Evolutionary conservation across 164 flowering plant species (phyloP), one percentile per base, ranked within the genome.

Genomic region (Annona cherimola): DNA sequence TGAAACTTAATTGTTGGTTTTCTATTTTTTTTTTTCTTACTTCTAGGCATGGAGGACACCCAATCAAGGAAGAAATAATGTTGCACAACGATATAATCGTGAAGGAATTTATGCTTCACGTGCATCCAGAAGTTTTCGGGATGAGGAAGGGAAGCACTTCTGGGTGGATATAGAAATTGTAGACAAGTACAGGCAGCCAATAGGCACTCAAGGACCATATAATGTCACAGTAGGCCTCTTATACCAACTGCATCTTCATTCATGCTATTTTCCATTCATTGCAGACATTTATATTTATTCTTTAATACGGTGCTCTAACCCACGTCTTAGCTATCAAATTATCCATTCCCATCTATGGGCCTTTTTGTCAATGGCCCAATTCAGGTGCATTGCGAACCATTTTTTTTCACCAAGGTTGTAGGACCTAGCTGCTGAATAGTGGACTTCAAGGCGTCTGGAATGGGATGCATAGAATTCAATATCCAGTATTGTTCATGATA

Each of bases 81-180:
- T 81, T 68, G 98, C 97, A 64, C 70, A 61, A 67, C 89, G 90
- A 14, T 67, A 84, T 72, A 80, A 84, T 54, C 91, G 97, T 43
- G 89, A 93, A 83, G 99, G 98, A 8, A 74, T 96, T 42, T 86
- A 73, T 76, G 81, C 89, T 39, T 77, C 87, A 39, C 96, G 76
- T 66, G 76, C 96, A 60, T 92, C 97, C 54, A 89, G 99, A 86
- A 78, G 87, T 69, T 96, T 90, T 85, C 93, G 97, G 20, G 99
- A 96, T 54, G 99, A 96, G 80, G 99, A 93, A 83, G 99, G 99
- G 77, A 92, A 90, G 84, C 78, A 59, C 75, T 96, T 96, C 74
- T 96, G 98, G 98, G 88, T 92, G 78, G 98, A 93, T 76, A 77
- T 96, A 70, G 98, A 96, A 82, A 93, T 96, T 76, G 85, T 90